A percentile compares a stretch with the other conserved stretches of the same genome.
Conservation (phyloP, 1,139 yeast species). For the Ogataea hybrid region DNA sequence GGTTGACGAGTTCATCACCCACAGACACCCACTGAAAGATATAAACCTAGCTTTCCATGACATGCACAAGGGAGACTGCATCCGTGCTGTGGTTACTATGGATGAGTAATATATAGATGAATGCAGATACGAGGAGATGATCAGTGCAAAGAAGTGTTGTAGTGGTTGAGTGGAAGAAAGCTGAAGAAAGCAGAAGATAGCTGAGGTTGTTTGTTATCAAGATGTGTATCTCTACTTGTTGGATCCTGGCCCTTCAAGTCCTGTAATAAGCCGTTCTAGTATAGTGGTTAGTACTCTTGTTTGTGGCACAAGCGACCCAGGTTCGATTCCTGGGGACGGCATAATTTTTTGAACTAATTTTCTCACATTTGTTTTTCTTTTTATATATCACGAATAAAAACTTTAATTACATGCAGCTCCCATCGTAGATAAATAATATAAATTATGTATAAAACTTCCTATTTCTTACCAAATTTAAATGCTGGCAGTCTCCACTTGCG, state of each 20-base stretch:
- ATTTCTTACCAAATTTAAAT: conserved; percentile 1
- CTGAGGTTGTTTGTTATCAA: too few relatives aligned
- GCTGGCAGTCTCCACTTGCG: conserved; percentile 5
- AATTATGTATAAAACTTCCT: not conserved
- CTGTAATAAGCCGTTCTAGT: conserved; percentile 13
- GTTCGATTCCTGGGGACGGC: conserved; percentile 23
- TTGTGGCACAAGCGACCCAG: conserved; percentile 22
- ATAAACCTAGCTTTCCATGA: conserved; percentile 92
- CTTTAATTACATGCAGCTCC: too few relatives aligned
- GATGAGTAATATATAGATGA: conserved; percentile 14
- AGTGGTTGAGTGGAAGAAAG: too few relatives aligned
- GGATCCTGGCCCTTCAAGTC: too few relatives aligned
- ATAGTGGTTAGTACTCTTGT: conserved; percentile 21
- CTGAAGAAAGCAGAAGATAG: too few relatives aligned
- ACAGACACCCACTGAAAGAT: conserved; percentile 71
- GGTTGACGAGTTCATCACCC: conserved; percentile 95
- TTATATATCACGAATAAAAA: too few relatives aligned
- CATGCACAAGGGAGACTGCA: conserved; percentile 91
- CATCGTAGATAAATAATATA: too few relatives aligned
- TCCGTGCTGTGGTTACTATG: conserved; percentile 71
- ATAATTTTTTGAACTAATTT: not conserved
- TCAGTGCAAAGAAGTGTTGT: not conserved
- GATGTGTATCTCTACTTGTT: too few relatives aligned
- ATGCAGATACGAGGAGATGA: conserved; percentile 1
- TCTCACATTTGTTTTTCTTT: too few relatives aligned